These are phyloP conservation scores for Mortierella sp. DNA, from an alignment of 371 early-diverging fungal genomes.

Conservation along the genomic window DNA sequence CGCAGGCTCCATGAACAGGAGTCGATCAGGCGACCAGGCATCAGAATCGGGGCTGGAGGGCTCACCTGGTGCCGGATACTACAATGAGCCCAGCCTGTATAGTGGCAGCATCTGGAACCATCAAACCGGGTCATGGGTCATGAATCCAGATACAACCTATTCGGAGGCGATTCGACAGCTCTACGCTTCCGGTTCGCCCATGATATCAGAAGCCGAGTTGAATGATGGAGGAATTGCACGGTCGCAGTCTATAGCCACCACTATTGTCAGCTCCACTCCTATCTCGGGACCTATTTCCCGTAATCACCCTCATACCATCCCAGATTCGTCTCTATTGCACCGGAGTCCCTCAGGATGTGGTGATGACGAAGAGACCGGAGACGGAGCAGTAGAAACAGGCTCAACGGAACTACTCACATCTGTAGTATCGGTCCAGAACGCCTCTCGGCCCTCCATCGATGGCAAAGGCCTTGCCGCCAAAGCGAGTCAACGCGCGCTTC, in stretches of 20 bases:
- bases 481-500: too few relatives aligned
- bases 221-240: not conserved
- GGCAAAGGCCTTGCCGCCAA: too few relatives aligned
- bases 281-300: not conserved
- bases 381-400: not conserved
- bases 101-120: slow-evolving; percentile 2
- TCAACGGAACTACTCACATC: too few relatives aligned
- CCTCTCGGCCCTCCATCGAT: too few relatives aligned
- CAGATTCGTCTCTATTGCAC: slow-evolving; percentile 27
- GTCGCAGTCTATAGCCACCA: not conserved
- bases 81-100: slow-evolving; percentile 14
- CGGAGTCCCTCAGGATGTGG: slow-evolving; percentile 19
- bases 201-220: not conserved
- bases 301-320: slow-evolving; percentile 18
- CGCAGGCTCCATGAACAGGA: slow-evolving; percentile 17
- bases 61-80: slow-evolving; percentile 13
- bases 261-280: not conserved
- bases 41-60: slow-evolving; percentile 6
- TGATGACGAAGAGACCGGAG: slow-evolving; percentile 29
- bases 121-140: slow-evolving; percentile 7
- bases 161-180: not conserved
- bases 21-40: slow-evolving; percentile 14
- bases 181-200: not conserved
- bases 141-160: slow-evolving; percentile 5
- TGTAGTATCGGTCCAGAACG: too few relatives aligned